Conservation (phyloP, 1,284 basidiomycete species). For the Leccinum fallax region DNA sequence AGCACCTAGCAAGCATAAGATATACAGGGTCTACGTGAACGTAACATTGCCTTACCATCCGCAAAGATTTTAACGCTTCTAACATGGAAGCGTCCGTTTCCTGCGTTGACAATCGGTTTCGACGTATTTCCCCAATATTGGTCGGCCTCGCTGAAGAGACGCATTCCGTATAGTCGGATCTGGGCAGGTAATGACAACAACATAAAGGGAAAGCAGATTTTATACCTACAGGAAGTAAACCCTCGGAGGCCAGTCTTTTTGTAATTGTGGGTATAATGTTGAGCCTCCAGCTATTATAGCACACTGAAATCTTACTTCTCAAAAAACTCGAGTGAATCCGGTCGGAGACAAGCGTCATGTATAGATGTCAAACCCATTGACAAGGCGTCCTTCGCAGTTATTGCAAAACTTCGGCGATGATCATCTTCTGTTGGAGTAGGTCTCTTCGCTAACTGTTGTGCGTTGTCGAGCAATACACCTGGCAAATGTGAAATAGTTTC, state of each 20-base stretch:
- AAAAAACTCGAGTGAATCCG: conserved; percentile 74
- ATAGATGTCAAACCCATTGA: conserved; percentile 75
- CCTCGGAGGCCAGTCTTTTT: conserved; percentile 54
- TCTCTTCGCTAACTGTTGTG: conserved; percentile 63
- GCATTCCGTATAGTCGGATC: conserved; percentile 78
- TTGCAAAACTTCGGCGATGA: conserved; percentile 62
- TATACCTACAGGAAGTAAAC: conserved; percentile 60
- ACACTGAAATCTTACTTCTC: conserved; percentile 47
- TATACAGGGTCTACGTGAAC: conserved; percentile 3
- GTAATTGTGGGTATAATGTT: conserved; percentile 7
- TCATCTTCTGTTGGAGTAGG: conserved; percentile 68
- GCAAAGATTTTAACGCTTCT: conserved; percentile 91
- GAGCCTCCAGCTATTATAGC: not conserved
- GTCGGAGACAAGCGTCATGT: conserved; percentile 80
- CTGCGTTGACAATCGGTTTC: conserved; percentile 56
- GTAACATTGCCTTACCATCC: conserved; percentile 55
- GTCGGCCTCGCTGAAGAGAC: conserved; percentile 65
- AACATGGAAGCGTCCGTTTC: conserved; percentile 64
- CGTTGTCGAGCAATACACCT: conserved; percentile 76
- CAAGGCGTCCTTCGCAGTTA: conserved; percentile 69
- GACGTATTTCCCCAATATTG: conserved; percentile 79
- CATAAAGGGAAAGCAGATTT: not conserved
- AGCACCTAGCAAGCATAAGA: conserved; percentile 57
- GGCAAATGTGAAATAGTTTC: conserved; percentile 5
- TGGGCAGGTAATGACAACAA: conserved; percentile 26